These are phyloP conservation scores for Niebla homalea DNA, from an alignment of 495 filamentous ascomycete species.

Conservation along the genomic window DNA sequence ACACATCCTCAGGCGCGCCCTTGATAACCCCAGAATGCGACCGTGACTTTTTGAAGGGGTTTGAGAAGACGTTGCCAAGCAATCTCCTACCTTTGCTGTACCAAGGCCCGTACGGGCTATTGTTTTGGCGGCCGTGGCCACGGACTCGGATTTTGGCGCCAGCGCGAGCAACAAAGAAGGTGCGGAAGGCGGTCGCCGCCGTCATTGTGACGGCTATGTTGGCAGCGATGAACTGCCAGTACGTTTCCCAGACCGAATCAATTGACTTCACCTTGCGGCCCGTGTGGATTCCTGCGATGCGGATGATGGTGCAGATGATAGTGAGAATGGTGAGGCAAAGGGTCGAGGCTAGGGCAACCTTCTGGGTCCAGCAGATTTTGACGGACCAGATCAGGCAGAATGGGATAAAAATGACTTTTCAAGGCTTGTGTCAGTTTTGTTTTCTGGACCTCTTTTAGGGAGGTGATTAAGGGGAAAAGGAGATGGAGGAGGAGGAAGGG, in stretches of 20 bases:
- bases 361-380: constrained; percentile 10
- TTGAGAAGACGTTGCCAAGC: no score
- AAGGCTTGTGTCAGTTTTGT: neutral
- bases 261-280: neutral
- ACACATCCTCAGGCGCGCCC: no score
- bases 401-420: constrained; percentile 14
- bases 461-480: no score
- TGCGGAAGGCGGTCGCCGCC: constrained; percentile 13
- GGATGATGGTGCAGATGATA: constrained; percentile 10
- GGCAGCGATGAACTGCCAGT: constrained; percentile 13
- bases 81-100: no score
- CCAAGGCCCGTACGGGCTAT: no score
- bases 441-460: neutral
- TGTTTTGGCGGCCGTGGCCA: no score
- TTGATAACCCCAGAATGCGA: no score
- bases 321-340: constrained; percentile 15
- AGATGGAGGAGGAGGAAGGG: no score
- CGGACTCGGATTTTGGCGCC: no score
- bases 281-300: constrained; percentile 4
- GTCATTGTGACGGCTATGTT: constrained; percentile 12
- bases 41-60: no score
- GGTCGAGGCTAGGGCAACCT: constrained; percentile 11
- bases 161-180: no score
- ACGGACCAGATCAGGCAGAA: constrained; percentile 13
- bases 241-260: constrained; percentile 12